A percentile compares a stretch with the other conserved stretches of the same genome.
phyloP scores from a whole-genome alignment of 2,329 filamentous ascomycete genomes.

The Xylaria sp. region DNA sequence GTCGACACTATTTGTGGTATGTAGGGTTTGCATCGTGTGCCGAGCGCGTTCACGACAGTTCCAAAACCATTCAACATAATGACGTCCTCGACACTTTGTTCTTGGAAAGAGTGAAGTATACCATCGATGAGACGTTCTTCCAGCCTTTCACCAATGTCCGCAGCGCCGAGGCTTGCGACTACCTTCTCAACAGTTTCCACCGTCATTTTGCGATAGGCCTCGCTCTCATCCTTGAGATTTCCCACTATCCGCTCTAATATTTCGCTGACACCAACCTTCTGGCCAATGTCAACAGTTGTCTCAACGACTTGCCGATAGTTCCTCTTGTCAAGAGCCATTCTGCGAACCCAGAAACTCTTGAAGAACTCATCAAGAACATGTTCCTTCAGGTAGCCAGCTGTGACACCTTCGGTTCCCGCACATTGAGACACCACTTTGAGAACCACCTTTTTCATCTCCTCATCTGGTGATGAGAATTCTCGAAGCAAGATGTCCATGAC shows the following conservation, averaged over 20 bases:
- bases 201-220: conserved; percentile 98
- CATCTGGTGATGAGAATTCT: conserved; percentile 95
- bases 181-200: conserved; percentile 98
- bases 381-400: conserved; percentile 91
- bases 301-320: conserved; percentile 99
- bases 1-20: conserved; percentile 96
- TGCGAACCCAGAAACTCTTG: conserved; percentile 96
- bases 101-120: conserved; percentile 94
- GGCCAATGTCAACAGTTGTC: conserved; percentile 93
- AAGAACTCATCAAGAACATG: conserved; percentile 96
- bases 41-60: conserved; percentile 93
- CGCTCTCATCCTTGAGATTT: conserved; percentile 97
- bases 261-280: conserved; percentile 97
- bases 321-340: conserved; percentile 96
- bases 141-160: conserved; percentile 89
- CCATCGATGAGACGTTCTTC: conserved; percentile 96
- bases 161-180: conserved; percentile 88
- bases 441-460: conserved; percentile 99
- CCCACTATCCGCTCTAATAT: conserved; percentile 92
- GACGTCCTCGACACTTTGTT: conserved; percentile 95
- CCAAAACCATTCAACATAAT: conserved; percentile 98
- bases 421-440: conserved; percentile 97
- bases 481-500: conserved; percentile 98
- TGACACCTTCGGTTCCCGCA: conserved; percentile 92
- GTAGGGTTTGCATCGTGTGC: conserved; percentile 93